phyloP scores from a whole-genome alignment of 495 filamentous ascomycete genomes.

The Endocarpon pusillum region DNA sequence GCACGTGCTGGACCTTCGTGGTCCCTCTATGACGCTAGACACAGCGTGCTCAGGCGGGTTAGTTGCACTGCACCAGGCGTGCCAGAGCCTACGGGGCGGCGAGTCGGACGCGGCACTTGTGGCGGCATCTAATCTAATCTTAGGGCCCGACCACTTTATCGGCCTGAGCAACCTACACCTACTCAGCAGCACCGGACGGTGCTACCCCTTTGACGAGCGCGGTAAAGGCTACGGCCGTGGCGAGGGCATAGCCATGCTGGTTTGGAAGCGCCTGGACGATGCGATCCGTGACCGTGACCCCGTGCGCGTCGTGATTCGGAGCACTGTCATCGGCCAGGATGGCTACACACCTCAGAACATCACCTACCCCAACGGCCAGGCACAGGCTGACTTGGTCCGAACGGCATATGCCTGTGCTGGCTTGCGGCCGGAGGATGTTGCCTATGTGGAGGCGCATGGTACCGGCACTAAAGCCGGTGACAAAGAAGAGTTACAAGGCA shows the following conservation, averaged over 20 bases:
- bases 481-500: constrained; percentile 7
- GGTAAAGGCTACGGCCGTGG: constrained; percentile 18
- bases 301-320: constrained; percentile 16
- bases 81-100: constrained; percentile 1
- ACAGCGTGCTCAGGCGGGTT: constrained; percentile 14
- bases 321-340: constrained; percentile 7
- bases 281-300: constrained; percentile 18
- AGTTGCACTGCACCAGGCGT: constrained; percentile 3
- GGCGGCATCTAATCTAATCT: background rate
- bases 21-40: constrained; percentile 27
- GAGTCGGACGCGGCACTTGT: background rate
- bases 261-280: constrained; percentile 14
- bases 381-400: constrained; percentile 12
- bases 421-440: too few relatives aligned
- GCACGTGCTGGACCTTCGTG: constrained; percentile 26
- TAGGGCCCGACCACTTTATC: background rate
- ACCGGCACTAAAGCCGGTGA: constrained; percentile 8
- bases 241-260: constrained; percentile 15
- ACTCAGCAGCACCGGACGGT: constrained; percentile 2
- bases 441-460: constrained; percentile 22
- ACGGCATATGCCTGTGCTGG: constrained; percentile 9
- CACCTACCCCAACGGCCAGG: constrained; percentile 10
- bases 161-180: background rate
- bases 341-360: constrained; percentile 17
- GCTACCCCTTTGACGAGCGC: constrained; percentile 10